Evolutionary conservation across 345 rosid genomes (phyloP), one percentile per base, ranked within the genome.

Genomic region (Balakata baccata): DNA sequence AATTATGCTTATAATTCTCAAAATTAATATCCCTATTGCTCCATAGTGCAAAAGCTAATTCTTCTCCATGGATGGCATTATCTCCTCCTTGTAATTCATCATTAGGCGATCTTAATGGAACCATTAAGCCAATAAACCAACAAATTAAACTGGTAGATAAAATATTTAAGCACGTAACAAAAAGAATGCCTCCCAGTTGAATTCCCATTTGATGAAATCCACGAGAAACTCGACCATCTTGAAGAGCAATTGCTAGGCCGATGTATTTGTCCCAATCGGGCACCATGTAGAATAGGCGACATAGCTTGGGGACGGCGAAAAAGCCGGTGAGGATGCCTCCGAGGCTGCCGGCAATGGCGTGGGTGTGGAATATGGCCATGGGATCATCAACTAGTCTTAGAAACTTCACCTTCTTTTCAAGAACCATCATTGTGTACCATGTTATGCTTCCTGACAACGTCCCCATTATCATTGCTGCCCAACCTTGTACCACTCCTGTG

Each of bases 351-450:
- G 88, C 74, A 0, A 87, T 5, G 8, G 92, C 88, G 7, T 89
- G 88, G 9, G 87, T 85, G 84, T 89, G 89, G 77, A 89, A 74
- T 11, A 85, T 45, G 49, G 88, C 80, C 78, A 89, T 78, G 0
- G 85, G 78, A 52, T 85, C 80, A 0, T 89, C 82, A 3, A 85
- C 78, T 12, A 5, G 54, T 5, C 46, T 46, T 1, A 87, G 39
- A 18, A 85, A 20, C 63, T 64, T 66, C 18, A 80, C 47, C 63
- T 66, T 82, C 23, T 78, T 64, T 2, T 82, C 89, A 20, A 84
- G 80, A 29, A 86, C 72, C 83, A 62, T 80, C 87, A 88, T 85
- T 6, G 82, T 84, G 81, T 76, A 83, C 90, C 89, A 81, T 8
- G 89, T 87, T 18, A 86, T 46, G 12, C 83, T 74, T 64, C 89